Evolutionary conservation across 179 eudicot genomes (phyloP).

Genomic region (Sideroxylon spinosum): DNA sequence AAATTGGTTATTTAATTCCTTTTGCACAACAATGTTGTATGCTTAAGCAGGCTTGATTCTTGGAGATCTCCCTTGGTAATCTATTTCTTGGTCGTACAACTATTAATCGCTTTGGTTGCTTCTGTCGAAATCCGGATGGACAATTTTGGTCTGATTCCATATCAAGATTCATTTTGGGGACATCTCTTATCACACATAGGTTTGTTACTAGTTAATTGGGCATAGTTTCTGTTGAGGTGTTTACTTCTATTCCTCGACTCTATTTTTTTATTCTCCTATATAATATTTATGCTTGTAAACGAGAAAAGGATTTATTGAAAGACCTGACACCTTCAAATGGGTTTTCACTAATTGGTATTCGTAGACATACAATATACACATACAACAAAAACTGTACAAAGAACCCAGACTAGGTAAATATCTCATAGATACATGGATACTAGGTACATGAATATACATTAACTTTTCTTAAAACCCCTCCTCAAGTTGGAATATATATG

Average conservation of each 20-base stretch:
- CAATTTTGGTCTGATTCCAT: constrained; percentile 41
- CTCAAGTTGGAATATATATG: too few relatives aligned
- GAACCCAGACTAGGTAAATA: too few relatives aligned
- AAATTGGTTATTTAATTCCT: neutral
- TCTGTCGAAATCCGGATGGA: constrained; percentile 49
- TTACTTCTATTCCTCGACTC: neutral
- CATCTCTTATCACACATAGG: constrained; percentile 63
- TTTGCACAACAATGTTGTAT: constrained; percentile 11
- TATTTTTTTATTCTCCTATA: neutral
- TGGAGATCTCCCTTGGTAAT: constrained; percentile 62
- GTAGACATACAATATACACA: too few relatives aligned
- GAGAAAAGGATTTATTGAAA: too few relatives aligned
- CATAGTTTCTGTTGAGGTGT: neutral
- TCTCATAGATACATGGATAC: too few relatives aligned
- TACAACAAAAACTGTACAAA: too few relatives aligned
- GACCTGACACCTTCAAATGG: too few relatives aligned
- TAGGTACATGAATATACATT: too few relatives aligned
- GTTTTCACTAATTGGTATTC: too few relatives aligned
- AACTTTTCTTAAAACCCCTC: too few relatives aligned
- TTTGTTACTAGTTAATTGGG: constrained; percentile 22
- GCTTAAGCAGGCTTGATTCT: constrained; percentile 55
- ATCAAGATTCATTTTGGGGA: constrained; percentile 59
- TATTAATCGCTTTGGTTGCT: constrained; percentile 57
- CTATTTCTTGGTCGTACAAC: constrained; percentile 55
- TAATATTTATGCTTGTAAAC: neutral